Percentiles rank a stretch among this genome's conserved stretches.
Evolutionary conservation across 225 moss, liverwort and hornwort genomes (phyloP).

Genomic region (Neckera pumila): DNA sequence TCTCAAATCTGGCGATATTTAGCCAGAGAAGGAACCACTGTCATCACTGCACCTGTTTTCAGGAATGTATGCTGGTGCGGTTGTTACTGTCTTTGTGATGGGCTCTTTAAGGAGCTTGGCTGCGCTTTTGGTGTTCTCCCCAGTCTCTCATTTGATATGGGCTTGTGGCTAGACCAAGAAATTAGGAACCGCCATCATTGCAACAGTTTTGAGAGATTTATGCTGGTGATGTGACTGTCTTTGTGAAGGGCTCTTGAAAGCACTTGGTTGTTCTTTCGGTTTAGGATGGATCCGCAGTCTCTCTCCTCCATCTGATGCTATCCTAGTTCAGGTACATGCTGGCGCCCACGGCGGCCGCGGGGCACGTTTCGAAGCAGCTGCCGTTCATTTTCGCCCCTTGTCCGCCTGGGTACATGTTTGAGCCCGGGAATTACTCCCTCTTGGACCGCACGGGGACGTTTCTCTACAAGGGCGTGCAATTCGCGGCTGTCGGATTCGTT

Average conservation of each 20-base stretch:
- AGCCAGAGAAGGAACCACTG: neutral
- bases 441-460: constrained; percentile 71
- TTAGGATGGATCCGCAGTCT: neutral
- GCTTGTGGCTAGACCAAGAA: neutral
- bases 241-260: neutral
- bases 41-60: neutral
- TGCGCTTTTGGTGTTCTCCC: neutral
- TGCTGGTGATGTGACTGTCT: neutral
- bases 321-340: constrained; percentile 39
- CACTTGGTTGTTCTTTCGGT: neutral
- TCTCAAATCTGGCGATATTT: neutral
- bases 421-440: constrained; percentile 60
- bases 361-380: constrained; percentile 32
- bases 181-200: neutral
- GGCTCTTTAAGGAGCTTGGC: neutral
- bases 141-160: neutral
- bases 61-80: neutral
- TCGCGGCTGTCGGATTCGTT: constrained; percentile 65
- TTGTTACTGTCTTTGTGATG: neutral
- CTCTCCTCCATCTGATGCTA: neutral
- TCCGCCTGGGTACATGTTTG: constrained; percentile 88
- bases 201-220: neutral
- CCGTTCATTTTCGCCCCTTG: constrained; percentile 67
- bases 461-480: constrained; percentile 68
- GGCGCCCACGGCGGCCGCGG: constrained; percentile 61